Base-by-base conservation (phyloP, 257 asterid species). In the Salvia splendens region DNA sequence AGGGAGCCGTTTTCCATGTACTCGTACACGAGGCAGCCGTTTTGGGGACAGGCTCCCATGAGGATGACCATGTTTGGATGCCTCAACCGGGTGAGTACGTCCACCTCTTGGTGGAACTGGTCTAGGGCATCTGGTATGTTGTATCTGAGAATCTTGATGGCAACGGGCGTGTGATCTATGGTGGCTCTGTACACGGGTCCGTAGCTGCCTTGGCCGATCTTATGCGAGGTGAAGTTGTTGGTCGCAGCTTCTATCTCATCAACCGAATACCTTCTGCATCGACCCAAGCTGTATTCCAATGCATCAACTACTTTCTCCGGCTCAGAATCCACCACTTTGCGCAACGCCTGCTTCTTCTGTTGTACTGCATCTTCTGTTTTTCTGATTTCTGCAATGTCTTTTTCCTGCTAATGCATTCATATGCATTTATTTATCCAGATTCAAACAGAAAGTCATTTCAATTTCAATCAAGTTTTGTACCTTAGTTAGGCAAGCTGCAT, bases 121-220 rank as follows among this genome's bases (percentile, higher is more conserved):
- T 65, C 73, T 4, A 83, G 77, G 40, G 95, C 97, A 72, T 93
- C 90, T 12, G 96, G 64, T 51, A 80, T 74, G 15, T 90, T 83
- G 0, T 95, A 75, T 70, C 83, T 73, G 5, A 93, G 76, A 75
- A 86, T 85, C 82, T 93, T 93, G 66, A 89, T 80, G 50, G 98
- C 98, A 36, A 89, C 96, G 4, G 83, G 52, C 0, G 95, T 93
- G 81, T 89, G 94, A 76, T 88, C 97, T 40, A 89, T 78, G 20
- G 12, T 64, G 32, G 81, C 97, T 78, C 71, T 83, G 62, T 73
- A 89, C 43, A 89, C 96, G 1, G 91, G 88, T 40, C 98, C 97
- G 55, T 93, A 93, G 11, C 96, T 90, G 12, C 98, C 98, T 82
- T 90, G 96, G 6, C 98, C 98, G 20, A 89, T 84, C 78, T 81